These are phyloP conservation scores for Pneumocystis canis DNA, from an alignment of 1,139 yeast species.

Conservation along the genomic window DNA sequence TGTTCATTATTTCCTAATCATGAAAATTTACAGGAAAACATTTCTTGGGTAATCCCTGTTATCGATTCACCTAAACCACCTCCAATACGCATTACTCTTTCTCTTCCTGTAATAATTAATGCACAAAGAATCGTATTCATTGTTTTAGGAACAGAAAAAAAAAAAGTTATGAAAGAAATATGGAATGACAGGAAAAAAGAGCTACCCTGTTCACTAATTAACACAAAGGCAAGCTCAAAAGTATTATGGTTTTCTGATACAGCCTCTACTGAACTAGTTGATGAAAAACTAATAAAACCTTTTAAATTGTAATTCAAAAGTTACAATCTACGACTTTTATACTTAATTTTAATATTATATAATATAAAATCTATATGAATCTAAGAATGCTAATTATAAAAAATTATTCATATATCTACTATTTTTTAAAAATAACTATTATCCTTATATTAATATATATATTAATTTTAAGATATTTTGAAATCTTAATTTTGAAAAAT, in stretches of 20 bases:
- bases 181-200: constrained; percentile 99
- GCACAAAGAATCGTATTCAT: constrained; percentile 32
- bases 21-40: constrained; percentile 71
- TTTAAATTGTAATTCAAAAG: constrained; percentile 17
- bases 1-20: constrained; percentile 91
- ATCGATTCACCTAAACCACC: constrained; percentile 89
- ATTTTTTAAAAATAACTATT: not conserved
- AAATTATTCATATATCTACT: not conserved
- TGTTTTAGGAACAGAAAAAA: constrained; percentile 54
- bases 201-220: constrained; percentile 82
- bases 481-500: not conserved
- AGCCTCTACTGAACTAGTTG: constrained; percentile 77
- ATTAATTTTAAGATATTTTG: not conserved
- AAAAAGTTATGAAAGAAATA: constrained; percentile 79
- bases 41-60: constrained; percentile 95
- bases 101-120: constrained; percentile 90
- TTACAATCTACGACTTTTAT: not conserved
- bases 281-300: constrained; percentile 20
- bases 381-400: not conserved
- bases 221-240: constrained; percentile 91
- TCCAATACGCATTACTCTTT: constrained; percentile 69
- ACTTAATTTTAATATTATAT: not conserved
- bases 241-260: constrained; percentile 97
- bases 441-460: not conserved
- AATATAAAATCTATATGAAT: not conserved